These are phyloP conservation scores for Candida boidinii DNA, from an alignment of 805 yeast species.

Conservation along the genomic window DNA sequence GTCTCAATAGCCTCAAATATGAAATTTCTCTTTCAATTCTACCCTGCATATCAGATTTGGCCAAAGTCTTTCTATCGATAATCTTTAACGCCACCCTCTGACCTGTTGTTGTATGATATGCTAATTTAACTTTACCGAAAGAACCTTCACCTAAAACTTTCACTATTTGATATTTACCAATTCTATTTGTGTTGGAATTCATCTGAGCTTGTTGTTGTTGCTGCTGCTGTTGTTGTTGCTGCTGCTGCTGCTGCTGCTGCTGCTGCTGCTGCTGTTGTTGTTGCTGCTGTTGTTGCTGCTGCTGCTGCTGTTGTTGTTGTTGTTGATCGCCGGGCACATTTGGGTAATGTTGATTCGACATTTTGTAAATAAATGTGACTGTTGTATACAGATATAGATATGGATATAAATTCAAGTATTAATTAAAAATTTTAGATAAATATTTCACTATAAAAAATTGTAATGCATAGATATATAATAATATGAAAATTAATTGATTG, in stretches of 20 bases:
- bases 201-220: conserved; percentile 6
- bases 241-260: conserved; percentile 11
- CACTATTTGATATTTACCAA: conserved; percentile 89
- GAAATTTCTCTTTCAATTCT: conserved; percentile 91
- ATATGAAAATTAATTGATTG: no score
- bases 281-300: conserved; percentile 8
- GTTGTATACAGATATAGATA: no score
- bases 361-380: no score
- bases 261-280: conserved; percentile 15
- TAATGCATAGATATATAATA: no score
- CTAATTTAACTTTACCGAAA: conserved; percentile 90
- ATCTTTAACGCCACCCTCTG: conserved; percentile 90
- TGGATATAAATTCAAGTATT: no score
- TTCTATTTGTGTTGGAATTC: conserved; percentile 27
- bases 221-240: conserved; percentile 7
- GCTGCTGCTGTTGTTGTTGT: conserved; percentile 5
- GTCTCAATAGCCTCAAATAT: conserved; percentile 78
- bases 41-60: conserved; percentile 96
- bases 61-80: conserved; percentile 84
- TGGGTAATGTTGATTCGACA: no score
- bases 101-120: conserved; percentile 83
- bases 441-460: no score
- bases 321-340: no score
- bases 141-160: conserved; percentile 95
- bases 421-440: no score